A percentile compares a stretch with the other conserved stretches of the same genome.
These are phyloP conservation scores for Acanthamoeba castellanii DNA, from an alignment of 208 protist species.

Conservation along the genomic window DNA sequence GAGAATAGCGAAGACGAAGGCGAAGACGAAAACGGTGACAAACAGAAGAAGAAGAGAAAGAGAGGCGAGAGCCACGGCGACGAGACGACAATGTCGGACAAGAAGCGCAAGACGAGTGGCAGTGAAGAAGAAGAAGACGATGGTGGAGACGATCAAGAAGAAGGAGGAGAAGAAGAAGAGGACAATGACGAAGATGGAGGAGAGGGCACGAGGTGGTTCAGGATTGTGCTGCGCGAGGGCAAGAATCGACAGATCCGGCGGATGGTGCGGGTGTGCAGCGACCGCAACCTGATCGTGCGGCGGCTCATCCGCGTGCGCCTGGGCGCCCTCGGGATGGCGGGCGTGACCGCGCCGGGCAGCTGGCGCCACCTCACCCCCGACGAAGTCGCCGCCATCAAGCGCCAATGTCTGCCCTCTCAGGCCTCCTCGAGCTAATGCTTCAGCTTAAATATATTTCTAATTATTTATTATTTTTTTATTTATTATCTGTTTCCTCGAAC, in stretches of 20 bases:
- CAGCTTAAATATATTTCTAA: background rate
- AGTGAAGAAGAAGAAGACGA: background rate
- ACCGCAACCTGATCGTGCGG: background rate
- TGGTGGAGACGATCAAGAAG: background rate
- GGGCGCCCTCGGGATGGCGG: background rate
- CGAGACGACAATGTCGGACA: background rate
- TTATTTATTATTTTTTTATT: background rate
- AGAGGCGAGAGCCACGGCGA: background rate
- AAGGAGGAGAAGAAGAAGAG: background rate
- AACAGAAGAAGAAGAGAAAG: background rate
- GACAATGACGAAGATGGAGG: background rate
- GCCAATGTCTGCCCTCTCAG: background rate
- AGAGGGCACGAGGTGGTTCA: background rate
- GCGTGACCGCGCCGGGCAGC: conserved; percentile 9
- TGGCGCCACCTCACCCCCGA: conserved; percentile 45
- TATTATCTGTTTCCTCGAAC: background rate
- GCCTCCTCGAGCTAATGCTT: background rate
- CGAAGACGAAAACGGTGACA: background rate
- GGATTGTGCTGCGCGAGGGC: conserved; percentile 21
- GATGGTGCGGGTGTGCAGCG: conserved; percentile 40
- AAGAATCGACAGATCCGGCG: conserved; percentile 40
- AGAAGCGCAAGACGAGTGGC: background rate
- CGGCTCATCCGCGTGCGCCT: conserved; percentile 32
- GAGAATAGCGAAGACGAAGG: background rate
- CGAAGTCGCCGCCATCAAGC: conserved; percentile 16